Base-by-base conservation (phyloP, 208 protist species). In the Vickermania spadyakhi region DNA sequence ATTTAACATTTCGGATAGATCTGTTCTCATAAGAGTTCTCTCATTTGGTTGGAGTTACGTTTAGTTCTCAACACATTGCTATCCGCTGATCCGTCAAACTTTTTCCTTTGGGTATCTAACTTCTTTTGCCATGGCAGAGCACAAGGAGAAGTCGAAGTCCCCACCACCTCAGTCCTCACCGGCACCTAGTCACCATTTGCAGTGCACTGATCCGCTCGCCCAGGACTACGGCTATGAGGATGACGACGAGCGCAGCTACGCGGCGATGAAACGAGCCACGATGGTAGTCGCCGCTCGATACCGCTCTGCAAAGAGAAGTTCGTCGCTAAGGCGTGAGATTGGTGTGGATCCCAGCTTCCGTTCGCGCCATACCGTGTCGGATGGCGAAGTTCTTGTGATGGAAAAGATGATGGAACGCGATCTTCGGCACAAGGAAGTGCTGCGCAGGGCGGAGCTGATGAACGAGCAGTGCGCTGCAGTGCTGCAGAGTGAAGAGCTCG, bases 371-470 rank as follows among this genome's bases (percentile, higher is more conserved):
- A n/a, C 11, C 41, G 28, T 89, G 55, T 81, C 79, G n/a, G 72
- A 75, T 23, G 74, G 58, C 1, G 79, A 89, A 66, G 31, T 49
- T 2, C 14, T 73, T 18, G 79, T 77, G 28, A 23, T 89, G 31
- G 74, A 78, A 30, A 55, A 63, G 13, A 86, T 92, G 81, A 60
- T 75, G 53, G 74, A 84, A 28, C 74, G 77, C 41, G 85, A 89
- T 42, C 41, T 52, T 23, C 75, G 72, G 26, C 85, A 73, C 3
- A 52, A 70, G 64, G 69, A 75, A 42, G 77, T 62, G 14, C 42
- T 59, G 23, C 66, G 66, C 28, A 79, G 80, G 22, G 64, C 68
- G 14, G 50, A 62, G 30, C 70, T 78, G 50, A 45, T 45, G 18
- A 45, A 45, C 36, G 36, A 45, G 36, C 36, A 45, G 36, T 45